phyloP scores from a whole-genome alignment of 139 green algal species.

The Asterochloris sp. region DNA sequence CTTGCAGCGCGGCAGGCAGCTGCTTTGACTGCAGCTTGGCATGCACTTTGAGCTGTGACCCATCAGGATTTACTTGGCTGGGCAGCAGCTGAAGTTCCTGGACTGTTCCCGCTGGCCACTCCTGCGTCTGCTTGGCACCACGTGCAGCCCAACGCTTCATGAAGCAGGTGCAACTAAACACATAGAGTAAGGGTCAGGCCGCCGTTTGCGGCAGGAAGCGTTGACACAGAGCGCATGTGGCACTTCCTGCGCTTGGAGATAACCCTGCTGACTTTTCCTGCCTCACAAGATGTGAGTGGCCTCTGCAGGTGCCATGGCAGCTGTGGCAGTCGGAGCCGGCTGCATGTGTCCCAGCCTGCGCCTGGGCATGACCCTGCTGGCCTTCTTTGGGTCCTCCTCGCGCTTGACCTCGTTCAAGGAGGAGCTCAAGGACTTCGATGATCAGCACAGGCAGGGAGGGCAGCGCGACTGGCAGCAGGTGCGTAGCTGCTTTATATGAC shows the following conservation, averaged over 20 bases:
- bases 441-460: slow-evolving; percentile 67
- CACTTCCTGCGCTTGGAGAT: not conserved
- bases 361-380: slow-evolving; percentile 66
- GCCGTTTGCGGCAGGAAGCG: too few relatives aligned
- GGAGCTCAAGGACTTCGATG: slow-evolving; percentile 68
- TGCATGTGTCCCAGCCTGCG: slow-evolving; percentile 61
- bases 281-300: not conserved
- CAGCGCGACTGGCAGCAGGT: slow-evolving; percentile 83
- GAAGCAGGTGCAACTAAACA: not conserved
- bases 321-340: slow-evolving; percentile 55
- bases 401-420: slow-evolving; percentile 77
- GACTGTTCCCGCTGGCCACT: not conserved
- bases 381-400: slow-evolving; percentile 74
- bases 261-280: not conserved
- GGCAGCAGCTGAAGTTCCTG: not conserved
- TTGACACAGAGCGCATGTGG: not conserved
- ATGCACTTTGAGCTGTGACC: too few relatives aligned
- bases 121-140: not conserved
- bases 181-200: not conserved
- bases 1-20: too few relatives aligned
- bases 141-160: not conserved
- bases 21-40: too few relatives aligned
- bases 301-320: slow-evolving; percentile 48
- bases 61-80: too few relatives aligned
- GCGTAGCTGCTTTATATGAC: not conserved